Evolutionary conservation across 2,329 filamentous ascomycete genomes (phyloP), one percentile per base, ranked within the genome.

Genomic region (Aspergillus pseudotamarii): DNA sequence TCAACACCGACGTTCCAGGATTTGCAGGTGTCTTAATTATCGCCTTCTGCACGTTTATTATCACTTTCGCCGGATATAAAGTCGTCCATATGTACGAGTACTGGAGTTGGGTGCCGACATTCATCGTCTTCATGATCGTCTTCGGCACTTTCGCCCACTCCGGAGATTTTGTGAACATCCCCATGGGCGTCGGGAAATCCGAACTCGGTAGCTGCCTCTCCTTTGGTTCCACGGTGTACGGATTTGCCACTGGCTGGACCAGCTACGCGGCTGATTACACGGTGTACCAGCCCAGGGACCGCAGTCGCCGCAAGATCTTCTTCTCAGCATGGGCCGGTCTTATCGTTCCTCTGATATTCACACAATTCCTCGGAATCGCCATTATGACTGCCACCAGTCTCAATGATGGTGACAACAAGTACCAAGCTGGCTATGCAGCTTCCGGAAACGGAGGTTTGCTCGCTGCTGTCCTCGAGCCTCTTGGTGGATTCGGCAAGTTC

Each of bases 211-310:
- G 81, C 60, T 77, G 89, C 46, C 81, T 95, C 53, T 88, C 87
- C 61, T 91, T 91, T 71, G 85, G 88, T 51, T 84, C 88, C 14
- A 84, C 89, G 21, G 81, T 93, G 38, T 89, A 87, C 75, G 86
- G 89, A 45, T 89, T 91, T 72, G 84, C 88, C 21, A 89, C 90
- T 2, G 86, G 91, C 61, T 95, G 92, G 91, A 88, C 89, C 1
- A 85, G 85, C 8, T 91, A 89, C 64, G 90, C 91, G 0, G 89
- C 90, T 10, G 91, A 94, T 73, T 94, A 93, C 76, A 92, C 90
- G 26, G 90, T 92, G 57, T 94, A 94, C 77, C 91, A 93, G 70
- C 90, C 91, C 0, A 80, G 83, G 3, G 82, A 78, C 28, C 87
- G 87, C 46, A 85, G 85, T 34, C 84, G 86, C 26, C 75, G 75